Evolutionary conservation across 768 basidiomycete genomes (phyloP).

Genomic region (Calocybe indica): DNA sequence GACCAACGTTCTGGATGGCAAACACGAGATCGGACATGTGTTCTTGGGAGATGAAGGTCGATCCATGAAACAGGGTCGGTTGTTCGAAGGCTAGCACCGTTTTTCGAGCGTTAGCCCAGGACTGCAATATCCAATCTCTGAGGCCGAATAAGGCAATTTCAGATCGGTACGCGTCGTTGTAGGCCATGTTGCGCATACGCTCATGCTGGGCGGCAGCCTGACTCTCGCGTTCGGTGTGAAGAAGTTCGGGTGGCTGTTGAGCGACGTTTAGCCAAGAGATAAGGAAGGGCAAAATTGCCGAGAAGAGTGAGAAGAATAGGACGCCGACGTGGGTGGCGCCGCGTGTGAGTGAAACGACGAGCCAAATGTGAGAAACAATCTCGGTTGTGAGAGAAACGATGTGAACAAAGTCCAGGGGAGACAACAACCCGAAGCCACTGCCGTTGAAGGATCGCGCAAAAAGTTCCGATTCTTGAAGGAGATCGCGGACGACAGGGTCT

Average conservation of each 20-base stretch:
- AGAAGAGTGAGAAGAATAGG: conserved; percentile 55
- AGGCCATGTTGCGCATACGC: conserved; percentile 66
- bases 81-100: conserved; percentile 54
- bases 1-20: conserved; percentile 67
- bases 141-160: conserved; percentile 82
- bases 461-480: conserved; percentile 81
- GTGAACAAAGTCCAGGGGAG: conserved; percentile 74
- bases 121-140: conserved; percentile 76
- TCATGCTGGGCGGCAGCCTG: conserved; percentile 68
- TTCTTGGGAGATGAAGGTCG: conserved; percentile 48
- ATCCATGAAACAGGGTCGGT: conserved; percentile 31
- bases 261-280: conserved; percentile 44
- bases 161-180: conserved; percentile 70
- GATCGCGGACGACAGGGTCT: conserved; percentile 67
- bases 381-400: conserved; percentile 68
- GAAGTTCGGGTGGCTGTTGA: conserved; percentile 33
- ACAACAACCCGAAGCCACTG: conserved; percentile 72
- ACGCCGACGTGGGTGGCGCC: conserved; percentile 49
- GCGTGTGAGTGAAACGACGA: conserved; percentile 60
- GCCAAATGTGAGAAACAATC: conserved; percentile 62
- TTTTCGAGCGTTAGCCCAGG: conserved; percentile 65
- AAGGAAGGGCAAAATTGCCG: conserved; percentile 54
- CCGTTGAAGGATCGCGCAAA: conserved; percentile 80
- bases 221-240: conserved; percentile 50
- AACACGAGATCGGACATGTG: conserved; percentile 60